Conservation (phyloP, 768 basidiomycete genomes). For the Pleurotus tuoliensis region DNA sequence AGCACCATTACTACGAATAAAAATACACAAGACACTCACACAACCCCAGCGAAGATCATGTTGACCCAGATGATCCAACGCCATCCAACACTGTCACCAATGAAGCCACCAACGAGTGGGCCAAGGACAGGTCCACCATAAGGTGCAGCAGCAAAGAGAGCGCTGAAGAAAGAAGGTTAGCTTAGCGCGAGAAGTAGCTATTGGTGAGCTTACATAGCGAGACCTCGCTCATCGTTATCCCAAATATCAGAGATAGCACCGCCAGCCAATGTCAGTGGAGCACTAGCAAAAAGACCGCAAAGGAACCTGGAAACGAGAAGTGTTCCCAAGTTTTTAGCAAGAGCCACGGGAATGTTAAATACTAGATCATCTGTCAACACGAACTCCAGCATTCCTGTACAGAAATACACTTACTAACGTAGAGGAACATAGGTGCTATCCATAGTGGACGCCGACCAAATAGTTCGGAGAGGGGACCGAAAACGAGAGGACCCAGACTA, state of each 20-base stretch:
- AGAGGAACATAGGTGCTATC: constrained; percentile 33
- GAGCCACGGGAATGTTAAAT: constrained; percentile 27
- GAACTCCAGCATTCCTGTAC: not conserved
- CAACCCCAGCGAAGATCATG: constrained; percentile 35
- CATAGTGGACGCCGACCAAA: constrained; percentile 34
- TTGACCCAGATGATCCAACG: constrained; percentile 35
- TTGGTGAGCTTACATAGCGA: constrained; percentile 23
- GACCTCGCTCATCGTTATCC: constrained; percentile 35
- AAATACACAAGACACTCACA: constrained; percentile 15
- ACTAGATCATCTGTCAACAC: constrained; percentile 6
- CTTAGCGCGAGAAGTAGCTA: not conserved
- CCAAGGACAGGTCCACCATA: constrained; percentile 38
- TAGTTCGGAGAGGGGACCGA: constrained; percentile 31
- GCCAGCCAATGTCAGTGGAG: constrained; percentile 36
- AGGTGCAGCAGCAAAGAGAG: constrained; percentile 35
- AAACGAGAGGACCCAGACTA: constrained; percentile 16
- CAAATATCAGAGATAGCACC: constrained; percentile 35
- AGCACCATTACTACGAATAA: not conserved
- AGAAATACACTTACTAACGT: constrained; percentile 23
- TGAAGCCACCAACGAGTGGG: constrained; percentile 47
- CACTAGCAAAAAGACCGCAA: constrained; percentile 35
- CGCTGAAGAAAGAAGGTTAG: not conserved
- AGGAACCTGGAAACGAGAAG: constrained; percentile 32
- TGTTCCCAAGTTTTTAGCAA: constrained; percentile 28
- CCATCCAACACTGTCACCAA: constrained; percentile 36